Percentiles rank a stretch among this genome's conserved stretches.
Conservation (phyloP, 306 rosid genomes). For the Begonia loranthoides region DNA sequence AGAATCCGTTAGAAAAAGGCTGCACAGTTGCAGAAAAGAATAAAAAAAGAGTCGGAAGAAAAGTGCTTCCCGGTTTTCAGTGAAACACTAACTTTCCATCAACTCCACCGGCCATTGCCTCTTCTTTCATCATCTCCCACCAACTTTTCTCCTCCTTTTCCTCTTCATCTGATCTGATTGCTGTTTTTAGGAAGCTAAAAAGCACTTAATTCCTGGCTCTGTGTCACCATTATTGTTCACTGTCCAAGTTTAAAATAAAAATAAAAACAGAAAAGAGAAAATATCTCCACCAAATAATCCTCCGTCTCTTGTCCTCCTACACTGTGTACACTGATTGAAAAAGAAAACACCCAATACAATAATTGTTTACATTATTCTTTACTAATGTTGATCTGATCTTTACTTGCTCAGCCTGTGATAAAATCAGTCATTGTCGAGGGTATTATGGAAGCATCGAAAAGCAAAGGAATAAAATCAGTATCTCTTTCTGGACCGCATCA, state of each 20-base stretch:
- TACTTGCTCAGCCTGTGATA: background rate
- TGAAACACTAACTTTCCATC: constrained; percentile 24
- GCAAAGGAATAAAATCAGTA: background rate
- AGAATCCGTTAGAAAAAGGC: constrained; percentile 20
- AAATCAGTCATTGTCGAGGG: background rate
- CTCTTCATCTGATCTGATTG: constrained; percentile 15
- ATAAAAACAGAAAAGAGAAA: no score
- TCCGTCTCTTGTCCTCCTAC: constrained; percentile 5
- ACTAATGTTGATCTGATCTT: background rate
- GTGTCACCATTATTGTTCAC: constrained; percentile 34
- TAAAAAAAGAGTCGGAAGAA: constrained; percentile 8
- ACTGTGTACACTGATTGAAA: background rate
- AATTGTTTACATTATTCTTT: background rate
- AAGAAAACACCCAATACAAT: background rate
- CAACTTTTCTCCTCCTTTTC: constrained; percentile 18
- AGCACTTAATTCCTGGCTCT: constrained; percentile 55
- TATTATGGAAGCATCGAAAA: background rate
- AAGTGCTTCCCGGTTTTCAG: constrained; percentile 26
- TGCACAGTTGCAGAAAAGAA: constrained; percentile 17
- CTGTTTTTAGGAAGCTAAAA: constrained; percentile 22
- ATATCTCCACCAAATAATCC: constrained; percentile 22
- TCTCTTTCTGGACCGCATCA: background rate
- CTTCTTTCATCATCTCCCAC: constrained; percentile 35
- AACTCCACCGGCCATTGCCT: constrained; percentile 34
- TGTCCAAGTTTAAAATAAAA: constrained; percentile 15